A percentile compares a stretch with the other conserved stretches of the same genome.
Evolutionary conservation across 305 asterid genomes (phyloP).

Genomic region (Withania somnifera): DNA sequence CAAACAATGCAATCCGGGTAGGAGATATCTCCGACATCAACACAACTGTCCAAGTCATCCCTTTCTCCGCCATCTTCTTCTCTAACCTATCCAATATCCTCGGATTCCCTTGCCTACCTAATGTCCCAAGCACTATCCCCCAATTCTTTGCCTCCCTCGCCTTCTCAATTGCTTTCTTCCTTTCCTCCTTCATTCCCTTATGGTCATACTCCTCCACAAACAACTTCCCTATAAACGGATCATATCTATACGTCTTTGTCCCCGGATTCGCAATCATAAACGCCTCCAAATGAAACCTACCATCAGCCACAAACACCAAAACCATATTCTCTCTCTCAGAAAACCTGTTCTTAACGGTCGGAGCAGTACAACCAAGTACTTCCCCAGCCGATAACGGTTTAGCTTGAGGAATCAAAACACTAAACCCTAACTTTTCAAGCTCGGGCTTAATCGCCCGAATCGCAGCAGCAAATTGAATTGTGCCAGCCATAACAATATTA

Average conservation of each 20-base stretch:
- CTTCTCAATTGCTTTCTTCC: conserved; percentile 64
- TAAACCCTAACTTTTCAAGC: conserved; percentile 71
- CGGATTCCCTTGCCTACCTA: conserved; percentile 90
- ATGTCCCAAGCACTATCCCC: conserved; percentile 84
- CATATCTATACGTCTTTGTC: conserved; percentile 57
- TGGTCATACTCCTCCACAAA: conserved; percentile 90
- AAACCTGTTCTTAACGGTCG: conserved; percentile 26
- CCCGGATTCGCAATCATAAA: conserved; percentile 92
- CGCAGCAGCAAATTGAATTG: conserved; percentile 73
- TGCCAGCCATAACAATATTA: conserved; percentile 73
- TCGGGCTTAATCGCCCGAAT: conserved; percentile 78
- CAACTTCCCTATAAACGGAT: conserved; percentile 74
- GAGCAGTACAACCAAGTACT: conserved; percentile 94
- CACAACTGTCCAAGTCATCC: conserved; percentile 60
- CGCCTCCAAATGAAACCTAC: conserved; percentile 93
- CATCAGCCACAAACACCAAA: conserved; percentile 77
- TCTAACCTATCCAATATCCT: conserved; percentile 67
- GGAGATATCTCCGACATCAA: conserved; percentile 92
- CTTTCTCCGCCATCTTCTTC: conserved; percentile 65
- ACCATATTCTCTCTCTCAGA: not conserved
- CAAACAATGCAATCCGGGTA: conserved; percentile 58
- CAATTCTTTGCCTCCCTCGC: conserved; percentile 57
- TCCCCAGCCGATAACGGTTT: conserved; percentile 94
- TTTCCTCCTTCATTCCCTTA: conserved; percentile 77
- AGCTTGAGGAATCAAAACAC: conserved; percentile 70